Evolutionary conservation across 2,329 filamentous ascomycete species (phyloP), one percentile per base, ranked within the genome.

Genomic region (Trichophyton benhamiae): DNA sequence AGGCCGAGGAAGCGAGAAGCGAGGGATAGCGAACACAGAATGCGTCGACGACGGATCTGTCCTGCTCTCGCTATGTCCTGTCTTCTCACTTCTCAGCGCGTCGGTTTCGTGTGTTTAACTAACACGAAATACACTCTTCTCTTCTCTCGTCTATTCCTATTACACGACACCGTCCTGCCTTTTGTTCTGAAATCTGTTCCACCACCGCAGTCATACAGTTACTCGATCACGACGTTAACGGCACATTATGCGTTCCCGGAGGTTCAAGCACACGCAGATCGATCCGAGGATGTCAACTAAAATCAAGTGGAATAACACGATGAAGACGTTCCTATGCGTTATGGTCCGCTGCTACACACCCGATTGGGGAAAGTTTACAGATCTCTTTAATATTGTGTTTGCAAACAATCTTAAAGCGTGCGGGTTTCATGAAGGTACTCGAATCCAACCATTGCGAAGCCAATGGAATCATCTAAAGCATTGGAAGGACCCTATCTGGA

Each of bases 321-420:
- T 64, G 52, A 52, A 58, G 17, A 20, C 41, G 11, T 41, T 60
- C 6, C 27, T 64, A 2, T 64, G 61, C 49, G 42, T 66, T 7
- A 13, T 64, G 2, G 27, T 27, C 22, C 59, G 42, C 5, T 58
- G 57, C 53, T 66, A 61, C 42, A 8, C 11, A n/a, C 46, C 52
- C 20, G n/a, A 57, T 9, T 61, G 62, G 59, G 15, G 25, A 1
- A 3, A 61, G 8, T 46, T 63, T 11, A 27, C 62, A 6, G 52
- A 36, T 1, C 64, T 74, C 0, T 74, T 75, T 30, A 72, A 68
- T 9, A 9, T 57, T 0, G 59, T 67, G 0, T 74, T 72, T 48
- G 25, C 57, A n/a, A 7, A 55, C 0, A 60, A 71, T 4, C 57
- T 73, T 1, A 44, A 22, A 1, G 36, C 63, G 0, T 63, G 63